Conservation (phyloP, 2,329 filamentous ascomycete species). For the Aspergillus brunneoviolaceus region DNA sequence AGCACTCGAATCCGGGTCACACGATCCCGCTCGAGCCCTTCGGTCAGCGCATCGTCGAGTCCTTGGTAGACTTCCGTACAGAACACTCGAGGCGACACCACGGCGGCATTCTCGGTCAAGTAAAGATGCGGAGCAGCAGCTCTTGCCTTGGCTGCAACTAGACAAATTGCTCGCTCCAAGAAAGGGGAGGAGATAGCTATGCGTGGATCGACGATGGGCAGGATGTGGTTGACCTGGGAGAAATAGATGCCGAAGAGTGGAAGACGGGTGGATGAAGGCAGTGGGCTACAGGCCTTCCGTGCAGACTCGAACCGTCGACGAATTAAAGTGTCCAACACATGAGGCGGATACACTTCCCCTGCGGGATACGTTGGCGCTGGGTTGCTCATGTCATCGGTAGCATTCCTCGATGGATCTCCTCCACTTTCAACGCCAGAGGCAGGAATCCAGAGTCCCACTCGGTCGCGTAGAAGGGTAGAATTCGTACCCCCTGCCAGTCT, state of each 20-base stretch:
- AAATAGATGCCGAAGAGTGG: slow-evolving; percentile 37
- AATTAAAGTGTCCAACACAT: background rate
- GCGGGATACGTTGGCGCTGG: slow-evolving; percentile 4
- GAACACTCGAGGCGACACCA: slow-evolving; percentile 36
- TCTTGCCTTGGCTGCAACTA: slow-evolving; percentile 40
- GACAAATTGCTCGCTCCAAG: slow-evolving; percentile 41
- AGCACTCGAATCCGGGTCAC: slow-evolving; percentile 39
- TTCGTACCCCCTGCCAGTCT: slow-evolving; percentile 23
- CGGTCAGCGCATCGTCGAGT: slow-evolving; percentile 38
- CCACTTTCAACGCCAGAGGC: slow-evolving; percentile 13
- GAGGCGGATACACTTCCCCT: background rate
- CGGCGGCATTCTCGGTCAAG: slow-evolving; percentile 28
- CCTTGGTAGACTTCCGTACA: slow-evolving; percentile 40
- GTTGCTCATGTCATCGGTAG: slow-evolving; percentile 13
- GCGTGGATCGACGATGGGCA: slow-evolving; percentile 38
- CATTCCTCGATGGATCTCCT: background rate
- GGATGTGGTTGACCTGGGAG: slow-evolving; percentile 38
- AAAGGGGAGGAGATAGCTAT: slow-evolving; percentile 33
- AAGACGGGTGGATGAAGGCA: slow-evolving; percentile 35
- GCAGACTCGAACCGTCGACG: slow-evolving; percentile 26
- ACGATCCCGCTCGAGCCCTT: slow-evolving; percentile 38
- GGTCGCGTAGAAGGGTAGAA: slow-evolving; percentile 27
- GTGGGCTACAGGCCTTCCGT: slow-evolving; percentile 27
- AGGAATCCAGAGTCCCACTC: slow-evolving; percentile 36
- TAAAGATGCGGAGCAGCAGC: slow-evolving; percentile 31